Conservation (phyloP, 2,329 filamentous ascomycete species). For the Dothideomycetidae sp. region DNA sequence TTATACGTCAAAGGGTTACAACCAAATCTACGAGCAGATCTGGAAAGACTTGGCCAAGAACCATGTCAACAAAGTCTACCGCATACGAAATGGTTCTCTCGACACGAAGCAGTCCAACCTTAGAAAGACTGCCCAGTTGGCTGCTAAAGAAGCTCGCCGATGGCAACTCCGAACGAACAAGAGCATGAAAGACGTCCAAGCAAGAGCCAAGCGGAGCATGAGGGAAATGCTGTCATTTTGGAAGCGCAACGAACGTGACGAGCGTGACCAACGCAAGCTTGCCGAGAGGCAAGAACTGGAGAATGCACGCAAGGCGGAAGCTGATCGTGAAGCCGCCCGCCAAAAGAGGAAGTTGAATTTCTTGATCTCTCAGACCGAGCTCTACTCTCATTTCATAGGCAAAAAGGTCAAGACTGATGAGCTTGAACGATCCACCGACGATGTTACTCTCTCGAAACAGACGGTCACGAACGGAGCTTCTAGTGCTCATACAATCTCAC, state of each 20-base stretch:
- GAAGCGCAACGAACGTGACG: conserved; percentile 97
- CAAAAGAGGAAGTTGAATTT: conserved; percentile 99
- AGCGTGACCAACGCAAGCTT: conserved; percentile 83
- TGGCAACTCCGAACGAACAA: conserved; percentile 98
- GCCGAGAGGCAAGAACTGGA: conserved; percentile 94
- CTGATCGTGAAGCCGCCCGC: conserved; percentile 88
- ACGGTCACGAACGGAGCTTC: conserved; percentile 26
- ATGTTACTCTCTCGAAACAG: conserved; percentile 46
- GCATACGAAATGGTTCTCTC: conserved; percentile 74
- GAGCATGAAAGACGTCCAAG: conserved; percentile 93
- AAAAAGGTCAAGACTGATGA: conserved; percentile 98
- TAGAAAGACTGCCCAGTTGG: conserved; percentile 91
- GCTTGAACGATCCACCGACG: conserved; percentile 78
- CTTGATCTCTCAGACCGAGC: conserved; percentile 93
- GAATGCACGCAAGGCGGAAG: conserved; percentile 90
- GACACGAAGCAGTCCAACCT: conserved; percentile 85
- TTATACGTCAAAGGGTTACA: conserved; percentile 71
- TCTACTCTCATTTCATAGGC: conserved; percentile 98
- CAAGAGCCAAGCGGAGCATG: conserved; percentile 94
- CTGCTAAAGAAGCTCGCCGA: conserved; percentile 89
- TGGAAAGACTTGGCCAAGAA: conserved; percentile 90
- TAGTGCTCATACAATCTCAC: conserved; percentile 32
- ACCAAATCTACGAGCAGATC: conserved; percentile 94
- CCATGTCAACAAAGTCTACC: conserved; percentile 82
- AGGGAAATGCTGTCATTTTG: conserved; percentile 99